Evolutionary conservation across 2,329 filamentous ascomycete species (phyloP).

Genomic region (Xylariaceae sp.): DNA sequence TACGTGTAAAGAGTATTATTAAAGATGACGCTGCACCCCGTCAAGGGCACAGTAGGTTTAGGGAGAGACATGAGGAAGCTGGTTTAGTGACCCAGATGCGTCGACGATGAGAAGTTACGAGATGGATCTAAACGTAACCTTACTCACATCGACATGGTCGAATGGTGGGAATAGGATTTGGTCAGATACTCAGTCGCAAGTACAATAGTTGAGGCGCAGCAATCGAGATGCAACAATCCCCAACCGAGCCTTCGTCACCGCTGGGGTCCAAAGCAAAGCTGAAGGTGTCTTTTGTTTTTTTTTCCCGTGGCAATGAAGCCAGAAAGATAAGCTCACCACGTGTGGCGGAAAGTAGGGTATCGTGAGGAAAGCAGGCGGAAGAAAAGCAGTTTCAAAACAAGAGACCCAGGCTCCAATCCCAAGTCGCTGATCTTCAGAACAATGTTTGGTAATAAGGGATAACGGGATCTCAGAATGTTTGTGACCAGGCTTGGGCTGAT

Average conservation of each 20-base stretch:
- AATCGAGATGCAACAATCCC: conserved; percentile 16
- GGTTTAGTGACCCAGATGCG: conserved; percentile 4
- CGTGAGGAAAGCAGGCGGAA: conserved; percentile 13
- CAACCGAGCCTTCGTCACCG: too few relatives aligned
- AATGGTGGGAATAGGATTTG: too few relatives aligned
- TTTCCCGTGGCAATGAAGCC: too few relatives aligned
- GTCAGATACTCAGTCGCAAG: conserved; percentile 4
- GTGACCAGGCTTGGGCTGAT: conserved; percentile 6
- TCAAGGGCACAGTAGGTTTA: conserved; percentile 63
- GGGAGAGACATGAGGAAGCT: conserved; percentile 63
- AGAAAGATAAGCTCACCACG: too few relatives aligned
- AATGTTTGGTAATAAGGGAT: conserved; percentile 17
- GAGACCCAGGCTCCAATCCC: too few relatives aligned
- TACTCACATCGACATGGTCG: conserved; percentile 24
- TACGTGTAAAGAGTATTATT: conserved; percentile 83
- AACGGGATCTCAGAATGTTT: conserved; percentile 5
- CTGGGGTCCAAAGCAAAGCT: too few relatives aligned
- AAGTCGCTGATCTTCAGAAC: conserved; percentile 37
- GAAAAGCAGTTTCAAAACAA: conserved; percentile 16
- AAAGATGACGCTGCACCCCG: conserved; percentile 77
- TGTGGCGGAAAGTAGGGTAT: conserved; percentile 8
- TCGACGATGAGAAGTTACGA: conserved; percentile 13
- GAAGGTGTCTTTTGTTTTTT: too few relatives aligned
- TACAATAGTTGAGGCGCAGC: conserved; percentile 19
- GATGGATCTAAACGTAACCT: conserved; percentile 13